Conservation (phyloP, 805 yeast genomes). For the Saccharomycopsis fermentans region DNA sequence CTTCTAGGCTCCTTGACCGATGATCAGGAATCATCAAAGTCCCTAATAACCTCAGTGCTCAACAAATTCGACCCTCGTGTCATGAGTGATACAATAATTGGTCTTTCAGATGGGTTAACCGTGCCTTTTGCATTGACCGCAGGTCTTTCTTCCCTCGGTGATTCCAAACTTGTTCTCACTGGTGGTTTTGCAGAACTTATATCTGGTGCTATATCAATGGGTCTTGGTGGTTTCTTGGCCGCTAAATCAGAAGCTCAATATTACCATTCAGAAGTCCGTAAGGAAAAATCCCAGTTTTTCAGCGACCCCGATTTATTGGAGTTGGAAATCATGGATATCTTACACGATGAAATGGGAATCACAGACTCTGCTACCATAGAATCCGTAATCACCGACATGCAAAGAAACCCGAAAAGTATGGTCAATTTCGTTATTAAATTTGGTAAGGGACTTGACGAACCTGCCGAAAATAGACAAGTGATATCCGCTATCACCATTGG, state of each 20-base stretch:
- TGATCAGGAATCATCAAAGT: neutral
- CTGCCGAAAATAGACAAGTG: conserved; percentile 83
- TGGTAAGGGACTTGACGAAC: conserved; percentile 92
- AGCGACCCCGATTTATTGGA: conserved; percentile 54
- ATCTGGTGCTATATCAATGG: conserved; percentile 96
- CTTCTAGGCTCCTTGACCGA: neutral
- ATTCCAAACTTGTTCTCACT: conserved; percentile 81
- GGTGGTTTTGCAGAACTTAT: conserved; percentile 98
- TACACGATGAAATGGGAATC: conserved; percentile 56
- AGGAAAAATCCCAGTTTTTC: conserved; percentile 60
- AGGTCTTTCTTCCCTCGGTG: conserved; percentile 85
- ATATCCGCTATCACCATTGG: conserved; percentile 89
- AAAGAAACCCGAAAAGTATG: conserved; percentile 65
- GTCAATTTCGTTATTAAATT: conserved; percentile 79
- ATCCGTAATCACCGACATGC: conserved; percentile 67
- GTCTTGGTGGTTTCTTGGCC: conserved; percentile 92
- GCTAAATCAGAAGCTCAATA: conserved; percentile 82
- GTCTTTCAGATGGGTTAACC: conserved; percentile 89
- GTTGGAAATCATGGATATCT: conserved; percentile 71
- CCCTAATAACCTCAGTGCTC: conserved; percentile 27
- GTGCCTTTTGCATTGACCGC: conserved; percentile 99
- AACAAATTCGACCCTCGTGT: conserved; percentile 76
- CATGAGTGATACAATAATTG: conserved; percentile 87
- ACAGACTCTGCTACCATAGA: conserved; percentile 57
- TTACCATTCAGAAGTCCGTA: conserved; percentile 58